A percentile compares a stretch with the other conserved stretches of the same genome.
These are phyloP conservation scores for Funneliformis caledonium DNA, from an alignment of 371 early-diverging fungal species.

Conservation along the genomic window DNA sequence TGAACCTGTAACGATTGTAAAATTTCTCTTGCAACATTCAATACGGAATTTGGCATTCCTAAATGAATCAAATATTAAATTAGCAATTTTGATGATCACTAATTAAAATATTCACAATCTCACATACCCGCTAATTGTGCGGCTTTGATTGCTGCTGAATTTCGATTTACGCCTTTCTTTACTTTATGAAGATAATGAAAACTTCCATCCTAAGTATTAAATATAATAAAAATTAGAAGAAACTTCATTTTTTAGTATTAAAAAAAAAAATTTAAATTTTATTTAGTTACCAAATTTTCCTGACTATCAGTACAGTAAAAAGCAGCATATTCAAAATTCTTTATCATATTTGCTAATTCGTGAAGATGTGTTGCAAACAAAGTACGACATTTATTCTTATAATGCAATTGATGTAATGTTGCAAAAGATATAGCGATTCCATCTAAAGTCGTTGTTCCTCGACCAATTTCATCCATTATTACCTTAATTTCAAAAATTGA, in stretches of 20 bases:
- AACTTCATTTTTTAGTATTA: not conserved
- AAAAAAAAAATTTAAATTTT: slow-evolving; percentile 46
- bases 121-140: slow-evolving; percentile 70
- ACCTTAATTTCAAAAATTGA: slow-evolving; percentile 64
- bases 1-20: slow-evolving; percentile 1
- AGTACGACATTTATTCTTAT: slow-evolving; percentile 51
- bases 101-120: slow-evolving; percentile 8
- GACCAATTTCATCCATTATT: slow-evolving; percentile 98
- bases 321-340: slow-evolving; percentile 25
- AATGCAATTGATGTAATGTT: slow-evolving; percentile 79
- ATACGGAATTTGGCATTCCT: slow-evolving; percentile 33
- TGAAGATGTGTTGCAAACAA: slow-evolving; percentile 98
- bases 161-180: slow-evolving; percentile 61
- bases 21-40: slow-evolving; percentile 7
- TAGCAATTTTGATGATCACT: not conserved
- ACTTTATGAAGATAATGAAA: slow-evolving; percentile 68
- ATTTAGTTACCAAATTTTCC: slow-evolving; percentile 33
- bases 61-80: not conserved
- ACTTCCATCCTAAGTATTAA: slow-evolving; percentile 44
- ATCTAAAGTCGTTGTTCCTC: slow-evolving; percentile 95
- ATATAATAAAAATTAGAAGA: slow-evolving; percentile 47
- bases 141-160: slow-evolving; percentile 74
- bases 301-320: slow-evolving; percentile 28
- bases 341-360: slow-evolving; percentile 66
- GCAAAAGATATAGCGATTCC: slow-evolving; percentile 93